Conservation (phyloP, 2,329 filamentous ascomycete genomes). For the Sarocladiaceae sp. region DNA sequence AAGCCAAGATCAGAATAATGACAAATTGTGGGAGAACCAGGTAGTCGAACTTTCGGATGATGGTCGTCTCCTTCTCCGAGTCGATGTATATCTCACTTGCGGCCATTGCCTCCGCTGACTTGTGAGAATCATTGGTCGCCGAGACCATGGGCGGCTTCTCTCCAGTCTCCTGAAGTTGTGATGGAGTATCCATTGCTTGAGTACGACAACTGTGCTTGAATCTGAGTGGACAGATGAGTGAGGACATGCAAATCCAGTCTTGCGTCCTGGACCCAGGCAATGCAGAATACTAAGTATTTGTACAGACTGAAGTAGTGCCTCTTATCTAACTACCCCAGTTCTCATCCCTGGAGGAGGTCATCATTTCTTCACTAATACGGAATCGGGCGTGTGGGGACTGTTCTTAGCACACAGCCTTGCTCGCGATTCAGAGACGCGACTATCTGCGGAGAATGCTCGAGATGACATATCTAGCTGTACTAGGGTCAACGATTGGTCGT, state of each 20-base stretch:
- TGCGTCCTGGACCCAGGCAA: too few species aligned
- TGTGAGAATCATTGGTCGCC: neutral
- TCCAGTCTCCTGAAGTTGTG: neutral
- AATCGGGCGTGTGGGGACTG: too few species aligned
- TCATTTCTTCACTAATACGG: too few species aligned
- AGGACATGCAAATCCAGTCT: too few species aligned
- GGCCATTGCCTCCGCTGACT: neutral
- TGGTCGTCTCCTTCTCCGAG: neutral
- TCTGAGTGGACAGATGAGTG: too few species aligned
- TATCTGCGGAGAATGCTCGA: too few species aligned
- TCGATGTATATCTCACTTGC: neutral
- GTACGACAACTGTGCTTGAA: neutral
- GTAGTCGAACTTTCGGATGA: conserved; percentile 20
- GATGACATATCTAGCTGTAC: too few species aligned
- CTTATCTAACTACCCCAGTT: too few species aligned
- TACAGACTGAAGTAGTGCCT: neutral
- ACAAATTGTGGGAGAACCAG: conserved; percentile 23
- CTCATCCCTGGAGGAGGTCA: neutral
- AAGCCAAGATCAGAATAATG: conserved; percentile 20
- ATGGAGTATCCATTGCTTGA: neutral
- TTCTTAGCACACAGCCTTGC: too few species aligned
- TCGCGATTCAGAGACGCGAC: too few species aligned
- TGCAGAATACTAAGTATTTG: neutral
- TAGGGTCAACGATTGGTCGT: neutral
- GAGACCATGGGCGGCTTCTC: neutral